These are phyloP conservation scores for Eimeria sp. DNA, from an alignment of 169 alveolate genomes.

Conservation along the genomic window DNA sequence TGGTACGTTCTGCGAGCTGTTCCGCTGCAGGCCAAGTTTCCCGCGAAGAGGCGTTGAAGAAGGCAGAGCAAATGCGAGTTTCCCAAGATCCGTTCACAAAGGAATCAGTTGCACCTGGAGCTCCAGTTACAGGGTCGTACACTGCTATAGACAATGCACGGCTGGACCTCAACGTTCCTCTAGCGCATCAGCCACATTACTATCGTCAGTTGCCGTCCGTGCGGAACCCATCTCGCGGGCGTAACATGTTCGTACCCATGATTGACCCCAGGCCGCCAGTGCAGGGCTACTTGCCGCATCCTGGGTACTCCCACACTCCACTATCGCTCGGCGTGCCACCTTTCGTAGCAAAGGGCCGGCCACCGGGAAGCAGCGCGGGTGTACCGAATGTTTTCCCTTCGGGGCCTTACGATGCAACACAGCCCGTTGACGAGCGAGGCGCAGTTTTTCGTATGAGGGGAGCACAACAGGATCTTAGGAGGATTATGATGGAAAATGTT, in stretches of 20 bases:
- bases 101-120: conserved; percentile 15
- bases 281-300: conserved; percentile 55
- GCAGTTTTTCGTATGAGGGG: conserved; percentile 69
- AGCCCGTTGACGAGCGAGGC: conserved; percentile 67
- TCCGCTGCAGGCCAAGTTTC: conserved; percentile 28
- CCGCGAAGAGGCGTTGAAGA: conserved; percentile 31
- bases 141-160: neutral
- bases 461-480: conserved; percentile 64
- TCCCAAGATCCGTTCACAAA: conserved; percentile 30
- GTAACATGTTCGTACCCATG: conserved; percentile 72
- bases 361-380: conserved; percentile 13
- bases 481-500: conserved; percentile 34
- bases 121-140: conserved; percentile 16
- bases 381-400: conserved; percentile 45
- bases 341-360: conserved; percentile 36
- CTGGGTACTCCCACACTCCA: conserved; percentile 57
- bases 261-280: conserved; percentile 59
- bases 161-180: conserved; percentile 49
- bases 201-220: conserved; percentile 80
- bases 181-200: conserved; percentile 81
- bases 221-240: conserved; percentile 54
- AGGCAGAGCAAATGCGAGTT: conserved; percentile 14
- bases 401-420: conserved; percentile 73
- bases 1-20: neutral
- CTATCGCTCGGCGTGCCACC: conserved; percentile 80